Conservation (phyloP, 2,329 filamentous ascomycete species). For the Colletotrichum paranaense region DNA sequence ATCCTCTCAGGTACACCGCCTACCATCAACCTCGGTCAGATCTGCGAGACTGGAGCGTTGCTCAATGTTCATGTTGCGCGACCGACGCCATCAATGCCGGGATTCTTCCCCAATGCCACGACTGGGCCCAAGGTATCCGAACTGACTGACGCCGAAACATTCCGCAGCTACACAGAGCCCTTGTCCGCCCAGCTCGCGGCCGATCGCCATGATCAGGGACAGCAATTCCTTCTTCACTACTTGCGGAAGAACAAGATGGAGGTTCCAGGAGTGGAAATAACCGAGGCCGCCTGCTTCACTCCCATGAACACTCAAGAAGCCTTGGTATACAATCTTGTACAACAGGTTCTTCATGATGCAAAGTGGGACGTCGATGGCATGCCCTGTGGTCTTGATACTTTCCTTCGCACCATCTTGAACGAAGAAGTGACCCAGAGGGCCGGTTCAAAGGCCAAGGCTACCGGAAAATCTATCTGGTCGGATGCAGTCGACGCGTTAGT, state of each 20-base stretch:
- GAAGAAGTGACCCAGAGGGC: background rate
- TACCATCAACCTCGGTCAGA: conserved; percentile 46
- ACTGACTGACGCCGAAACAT: conserved; percentile 47
- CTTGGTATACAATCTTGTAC: conserved; percentile 42
- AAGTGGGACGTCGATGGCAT: conserved; percentile 42
- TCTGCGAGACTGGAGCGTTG: conserved; percentile 48
- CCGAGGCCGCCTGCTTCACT: conserved; percentile 42
- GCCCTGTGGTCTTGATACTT: background rate
- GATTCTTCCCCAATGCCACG: conserved; percentile 50
- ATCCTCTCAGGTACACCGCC: conserved; percentile 57
- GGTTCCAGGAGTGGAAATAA: conserved; percentile 35
- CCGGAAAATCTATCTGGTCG: background rate
- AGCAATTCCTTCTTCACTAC: conserved; percentile 45
- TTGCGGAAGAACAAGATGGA: conserved; percentile 46
- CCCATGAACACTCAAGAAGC: conserved; percentile 39
- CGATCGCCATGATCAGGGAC: conserved; percentile 48
- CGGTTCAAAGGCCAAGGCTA: conserved; percentile 4
- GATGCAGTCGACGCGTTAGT: conserved; percentile 22
- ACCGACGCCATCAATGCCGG: conserved; percentile 44
- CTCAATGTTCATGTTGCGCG: conserved; percentile 53
- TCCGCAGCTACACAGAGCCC: conserved; percentile 45
- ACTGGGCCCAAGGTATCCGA: conserved; percentile 44
- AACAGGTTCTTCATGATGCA: conserved; percentile 43
- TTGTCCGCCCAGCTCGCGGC: conserved; percentile 47
- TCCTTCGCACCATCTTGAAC: background rate